Base-by-base conservation (phyloP, 148 eudicot genomes). In the Chenopodium formosanum region DNA sequence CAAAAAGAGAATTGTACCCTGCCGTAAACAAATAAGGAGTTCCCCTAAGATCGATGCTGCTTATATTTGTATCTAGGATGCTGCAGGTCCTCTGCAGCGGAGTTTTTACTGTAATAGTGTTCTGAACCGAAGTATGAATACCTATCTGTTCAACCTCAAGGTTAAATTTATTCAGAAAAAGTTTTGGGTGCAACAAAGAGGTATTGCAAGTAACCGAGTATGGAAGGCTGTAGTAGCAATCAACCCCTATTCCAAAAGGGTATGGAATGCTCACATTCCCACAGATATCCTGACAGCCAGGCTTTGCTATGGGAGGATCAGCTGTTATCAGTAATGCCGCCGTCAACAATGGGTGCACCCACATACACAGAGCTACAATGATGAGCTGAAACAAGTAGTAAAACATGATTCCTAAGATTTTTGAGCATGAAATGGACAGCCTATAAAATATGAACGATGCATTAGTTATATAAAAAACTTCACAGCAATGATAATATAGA, bases 171-270 rank as follows among this genome's bases (percentile, higher is more conserved):
- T 14, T 44, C 56, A 81, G 44, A 68, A 53, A 32, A 22, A 78
- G 83, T 34, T 81, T 68, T 17, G 67, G 75, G 37, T 68, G 79
- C 6, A 11, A 40, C 10, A 67, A 40, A 67, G 79, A 81, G 10
- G 12, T 56, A 53, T 81, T 53, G 75, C 83, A 81, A 60, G 27
- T 53, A 63, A 81, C 72, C 23, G 70, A 79, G 5, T 81, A 81
- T 34, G 83, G 48, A 17, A 37, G 27, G 27, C 34, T n/a, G 56
- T 75, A 53, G 53, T 75, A 81, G 32, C 83, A 81, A 34, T 52
- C 47, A 4, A 34, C 58, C 19, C 83, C 83, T 22, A 81, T 19
- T 25, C 83, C 83, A 75, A 81, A 81, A 0, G 78, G 83, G 83
- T 81, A 81, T 10, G 78, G 78, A 65, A 74, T 81, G 32, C 16